Conservation (phyloP, 495 filamentous ascomycete genomes). For the Penicillium lividum region DNA sequence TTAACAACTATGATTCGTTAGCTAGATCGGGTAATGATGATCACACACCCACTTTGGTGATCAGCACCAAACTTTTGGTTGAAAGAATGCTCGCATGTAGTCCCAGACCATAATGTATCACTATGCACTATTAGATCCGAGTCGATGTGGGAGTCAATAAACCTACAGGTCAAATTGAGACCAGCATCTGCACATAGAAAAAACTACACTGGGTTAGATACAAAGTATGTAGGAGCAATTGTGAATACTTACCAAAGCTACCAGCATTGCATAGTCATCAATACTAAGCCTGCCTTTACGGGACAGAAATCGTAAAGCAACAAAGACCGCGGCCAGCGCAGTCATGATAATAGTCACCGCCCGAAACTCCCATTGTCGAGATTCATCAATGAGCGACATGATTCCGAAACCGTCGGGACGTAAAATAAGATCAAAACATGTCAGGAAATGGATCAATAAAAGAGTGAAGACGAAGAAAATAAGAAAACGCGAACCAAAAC, state of each 20-base stretch:
- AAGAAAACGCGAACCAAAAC: neutral
- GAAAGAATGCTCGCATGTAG: conserved; percentile 11
- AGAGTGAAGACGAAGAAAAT: neutral
- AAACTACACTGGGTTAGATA: conserved; percentile 1
- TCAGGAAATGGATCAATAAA: neutral
- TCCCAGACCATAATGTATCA: conserved; percentile 20
- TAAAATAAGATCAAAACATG: neutral
- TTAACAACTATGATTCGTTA: conserved; percentile 9
- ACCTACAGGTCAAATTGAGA: conserved; percentile 11
- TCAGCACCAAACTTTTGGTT: conserved; percentile 6
- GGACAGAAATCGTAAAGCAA: conserved; percentile 14
- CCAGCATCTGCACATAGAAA: conserved; percentile 8
- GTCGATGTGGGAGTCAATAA: neutral
- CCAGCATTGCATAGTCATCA: conserved; percentile 18
- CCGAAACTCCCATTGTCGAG: conserved; percentile 13
- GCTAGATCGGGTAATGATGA: neutral
- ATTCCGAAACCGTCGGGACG: neutral
- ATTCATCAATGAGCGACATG: conserved; percentile 1
- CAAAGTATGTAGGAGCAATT: no score
- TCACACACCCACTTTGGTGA: conserved; percentile 10
- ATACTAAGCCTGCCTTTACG: conserved; percentile 6
- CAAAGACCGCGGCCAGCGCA: conserved; percentile 14
- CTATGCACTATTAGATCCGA: neutral
- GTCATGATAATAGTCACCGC: conserved; percentile 16
- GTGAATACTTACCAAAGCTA: conserved; percentile 8